Base-by-base conservation (phyloP, 441 rosid species). In the Syzygium syzygioides region DNA sequence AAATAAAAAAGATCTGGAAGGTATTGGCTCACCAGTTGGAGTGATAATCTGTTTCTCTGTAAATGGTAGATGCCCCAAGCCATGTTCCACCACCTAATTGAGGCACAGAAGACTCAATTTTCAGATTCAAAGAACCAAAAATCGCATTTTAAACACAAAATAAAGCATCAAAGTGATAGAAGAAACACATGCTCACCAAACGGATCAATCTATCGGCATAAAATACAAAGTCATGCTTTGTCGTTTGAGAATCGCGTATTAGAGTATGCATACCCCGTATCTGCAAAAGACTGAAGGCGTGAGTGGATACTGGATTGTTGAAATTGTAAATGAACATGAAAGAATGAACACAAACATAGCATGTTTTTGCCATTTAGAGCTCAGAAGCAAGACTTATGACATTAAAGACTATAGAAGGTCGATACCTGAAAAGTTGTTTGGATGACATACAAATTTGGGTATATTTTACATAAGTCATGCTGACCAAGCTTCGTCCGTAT, bases 261-360 rank as follows among this genome's bases (percentile, higher is more conserved):
- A 98, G 98, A 87, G 99, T 98, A 93, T 98, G 99, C 99, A 98
- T 98, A 89, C 99, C 99, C 87, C 98, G 93, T 91, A 98, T 98
- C 99, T 98, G 96, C 93, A 94, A 45, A 89, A 89, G 34, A 91
- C 55, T 86, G 86, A 60, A 60, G 79, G 86, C 34, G 71, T 76
- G 52, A 76, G 83, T 76, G 52, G 50, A 25, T 87, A 32, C 26
- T 55, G 79, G 87, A 91, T 68, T 28, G 32, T 56, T 9, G 52
- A 32, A 37, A 60, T 14, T 34, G 86, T 54, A 85, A 52, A 53
- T 14, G 37, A 37, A 88, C 62, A 52, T 25, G 52, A 52, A 41
- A 76, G 52, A 76, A n/a, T 23, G 52, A 76, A 76, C 83, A 41
- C 18, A 3, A 76, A 76, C 83, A 12, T 41, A 76, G n/a, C 83